These are phyloP conservation scores for Aspergillus fumigatus DNA, from an alignment of 2,329 filamentous ascomycete species.

Conservation along the genomic window DNA sequence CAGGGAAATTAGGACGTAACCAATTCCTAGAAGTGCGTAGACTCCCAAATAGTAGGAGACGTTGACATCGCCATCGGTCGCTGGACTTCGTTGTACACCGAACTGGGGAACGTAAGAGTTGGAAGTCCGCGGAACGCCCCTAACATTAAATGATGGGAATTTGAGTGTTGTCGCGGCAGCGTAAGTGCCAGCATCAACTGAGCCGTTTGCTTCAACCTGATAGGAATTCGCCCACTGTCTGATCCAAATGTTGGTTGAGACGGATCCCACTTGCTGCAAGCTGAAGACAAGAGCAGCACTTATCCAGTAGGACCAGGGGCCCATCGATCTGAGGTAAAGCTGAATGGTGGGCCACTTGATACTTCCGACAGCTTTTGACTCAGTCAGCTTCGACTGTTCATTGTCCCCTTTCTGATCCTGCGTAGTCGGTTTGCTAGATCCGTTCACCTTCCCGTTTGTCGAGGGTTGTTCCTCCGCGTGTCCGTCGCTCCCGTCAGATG, in stretches of 20 bases:
- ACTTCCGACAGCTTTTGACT: constrained; percentile 77
- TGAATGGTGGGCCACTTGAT: constrained; percentile 84
- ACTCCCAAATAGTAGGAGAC: constrained; percentile 77
- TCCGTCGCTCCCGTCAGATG: constrained; percentile 67
- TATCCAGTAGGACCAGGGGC: constrained; percentile 94
- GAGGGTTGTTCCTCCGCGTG: constrained; percentile 51
- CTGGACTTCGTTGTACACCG: constrained; percentile 14
- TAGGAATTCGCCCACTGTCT: constrained; percentile 94
- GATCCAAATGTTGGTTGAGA: constrained; percentile 93
- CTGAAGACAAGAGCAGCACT: constrained; percentile 70
- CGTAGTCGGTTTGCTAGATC: constrained; percentile 30
- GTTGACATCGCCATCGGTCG: constrained; percentile 56
- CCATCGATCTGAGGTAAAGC: constrained; percentile 86
- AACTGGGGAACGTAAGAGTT: constrained; percentile 27
- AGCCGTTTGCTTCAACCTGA: constrained; percentile 41
- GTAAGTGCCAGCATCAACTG: constrained; percentile 36
- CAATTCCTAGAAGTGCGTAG: constrained; percentile 73
- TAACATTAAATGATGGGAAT: constrained; percentile 33
- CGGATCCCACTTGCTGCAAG: constrained; percentile 76
- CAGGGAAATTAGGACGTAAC: constrained; percentile 77
- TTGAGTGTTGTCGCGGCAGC: constrained; percentile 37
- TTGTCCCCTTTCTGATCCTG: constrained; percentile 45
- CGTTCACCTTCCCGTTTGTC: constrained; percentile 46
- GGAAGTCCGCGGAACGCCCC: constrained; percentile 32
- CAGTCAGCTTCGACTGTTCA: constrained; percentile 50